Evolutionary conservation across 257 asterid species (phyloP), one percentile per base, ranked within the genome.

Genomic region (Osmanthus fragrans): DNA sequence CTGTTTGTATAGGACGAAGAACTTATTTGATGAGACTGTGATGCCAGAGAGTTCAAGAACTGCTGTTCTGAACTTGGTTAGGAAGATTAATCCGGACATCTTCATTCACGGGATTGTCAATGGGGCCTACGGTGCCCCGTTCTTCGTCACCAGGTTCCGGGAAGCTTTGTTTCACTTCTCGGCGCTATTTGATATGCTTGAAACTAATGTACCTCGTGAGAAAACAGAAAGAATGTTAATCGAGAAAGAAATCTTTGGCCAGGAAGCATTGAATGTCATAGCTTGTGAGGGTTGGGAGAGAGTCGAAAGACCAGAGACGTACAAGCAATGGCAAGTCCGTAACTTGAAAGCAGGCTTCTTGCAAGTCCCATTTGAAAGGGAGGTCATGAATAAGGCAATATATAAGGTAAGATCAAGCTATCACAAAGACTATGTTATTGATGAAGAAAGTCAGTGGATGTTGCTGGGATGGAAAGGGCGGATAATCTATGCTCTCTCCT

Each of bases 281-380:
- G 89, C 87, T 42, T 86, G 89, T 78, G 89, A 86, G 78, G 89
- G 83, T 16, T 56, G 80, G 80, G 87, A 86, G 68, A 84, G 90
- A 49, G 78, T 84, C 7, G 90, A 84, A 69, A 71, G 90, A 66
- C 83, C 90, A 25, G 90, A 86, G 76, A 84, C 90, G 16, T 84
- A 86, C 74, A 84, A 78, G 82, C 90, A 86, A 75, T 86, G 87
- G 90, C 86, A 86, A 29, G 80, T 76, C 2, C 84, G 88, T 25
- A 33, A 72, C 56, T 13, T 79, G 72, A 79, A 78, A 60, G 88
- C 90, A 1, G 84, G 90, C 49, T 86, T 86, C 76, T 67, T 19
- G 54, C 83, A 63, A 49, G 51, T 81, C 18, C 85, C 87, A 7
- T 63, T 86, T 42, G 78, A 80, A 4, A 34, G 73, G 56, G 54